Evolutionary conservation across 768 basidiomycete species (phyloP).

Genomic region (Lentinula sp.): DNA sequence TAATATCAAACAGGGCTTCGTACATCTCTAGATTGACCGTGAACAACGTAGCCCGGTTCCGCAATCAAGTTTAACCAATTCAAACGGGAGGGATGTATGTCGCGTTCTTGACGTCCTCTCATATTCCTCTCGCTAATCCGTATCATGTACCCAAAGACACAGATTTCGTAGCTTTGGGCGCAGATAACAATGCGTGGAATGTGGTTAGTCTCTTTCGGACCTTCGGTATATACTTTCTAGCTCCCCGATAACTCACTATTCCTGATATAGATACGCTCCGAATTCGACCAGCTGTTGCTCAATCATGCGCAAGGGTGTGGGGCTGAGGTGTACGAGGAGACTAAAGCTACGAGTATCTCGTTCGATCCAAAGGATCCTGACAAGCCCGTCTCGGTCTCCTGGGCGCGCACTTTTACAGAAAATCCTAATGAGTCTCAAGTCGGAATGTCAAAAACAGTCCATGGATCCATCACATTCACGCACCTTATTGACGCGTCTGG

Average conservation of each 20-base stretch:
- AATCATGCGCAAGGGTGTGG: slow-evolving; percentile 49
- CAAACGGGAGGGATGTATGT: slow-evolving; percentile 60
- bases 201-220: slow-evolving; percentile 34
- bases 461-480: slow-evolving; percentile 53
- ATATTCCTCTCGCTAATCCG: not conserved
- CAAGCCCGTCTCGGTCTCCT: slow-evolving; percentile 47
- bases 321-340: slow-evolving; percentile 47
- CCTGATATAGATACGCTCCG: slow-evolving; percentile 41
- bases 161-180: slow-evolving; percentile 50
- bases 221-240: not conserved
- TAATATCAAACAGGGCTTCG: slow-evolving; percentile 9
- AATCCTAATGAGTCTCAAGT: slow-evolving; percentile 20
- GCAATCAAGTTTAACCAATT: slow-evolving; percentile 60
- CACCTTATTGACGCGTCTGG: slow-evolving; percentile 73
- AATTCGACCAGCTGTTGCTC: slow-evolving; percentile 55
- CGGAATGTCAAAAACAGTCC: slow-evolving; percentile 7
- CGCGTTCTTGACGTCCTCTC: not conserved
- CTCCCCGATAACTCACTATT: not conserved
- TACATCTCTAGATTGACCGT: slow-evolving; percentile 4
- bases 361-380: slow-evolving; percentile 34
- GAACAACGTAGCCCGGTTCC: slow-evolving; percentile 42
- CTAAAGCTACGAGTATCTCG: slow-evolving; percentile 41
- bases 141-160: slow-evolving; percentile 34
- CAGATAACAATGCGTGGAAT: slow-evolving; percentile 54
- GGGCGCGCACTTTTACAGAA: slow-evolving; percentile 40